A percentile compares a stretch with the other conserved stretches of the same genome.
These are phyloP conservation scores for Candida anutae DNA, from an alignment of 1,139 yeast genomes.

Conservation along the genomic window DNA sequence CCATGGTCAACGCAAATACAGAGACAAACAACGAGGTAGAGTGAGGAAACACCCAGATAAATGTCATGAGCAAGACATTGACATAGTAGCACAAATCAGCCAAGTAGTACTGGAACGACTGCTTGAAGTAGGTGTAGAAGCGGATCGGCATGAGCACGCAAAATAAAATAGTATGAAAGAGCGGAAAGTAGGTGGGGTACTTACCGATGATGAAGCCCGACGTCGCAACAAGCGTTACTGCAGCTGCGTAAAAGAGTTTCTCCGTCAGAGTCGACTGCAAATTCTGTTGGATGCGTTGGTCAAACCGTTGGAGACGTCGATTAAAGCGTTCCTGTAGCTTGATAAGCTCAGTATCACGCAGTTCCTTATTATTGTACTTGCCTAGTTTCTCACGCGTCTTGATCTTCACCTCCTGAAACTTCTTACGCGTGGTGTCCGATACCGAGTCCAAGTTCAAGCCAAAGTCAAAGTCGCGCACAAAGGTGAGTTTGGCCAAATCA, in stretches of 20 bases:
- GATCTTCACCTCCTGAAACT: slow-evolving; percentile 27
- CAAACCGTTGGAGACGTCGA: slow-evolving; percentile 45
- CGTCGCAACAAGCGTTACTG: slow-evolving; percentile 60
- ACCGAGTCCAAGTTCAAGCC: slow-evolving; percentile 34
- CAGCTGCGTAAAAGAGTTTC: slow-evolving; percentile 71
- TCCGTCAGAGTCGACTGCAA: slow-evolving; percentile 60
- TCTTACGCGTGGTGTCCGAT: slow-evolving; percentile 27
- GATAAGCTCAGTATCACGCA: slow-evolving; percentile 16
- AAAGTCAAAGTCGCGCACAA: slow-evolving; percentile 38
- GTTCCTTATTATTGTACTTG: slow-evolving; percentile 11
- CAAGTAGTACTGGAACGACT: slow-evolving; percentile 73
- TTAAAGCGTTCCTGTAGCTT: slow-evolving; percentile 29
- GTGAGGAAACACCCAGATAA: slow-evolving; percentile 75
- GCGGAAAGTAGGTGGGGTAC: slow-evolving; percentile 69
- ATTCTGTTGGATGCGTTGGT: slow-evolving; percentile 43
- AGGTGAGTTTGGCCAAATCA: slow-evolving; percentile 30
- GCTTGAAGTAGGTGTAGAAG: slow-evolving; percentile 72
- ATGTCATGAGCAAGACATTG: slow-evolving; percentile 58
- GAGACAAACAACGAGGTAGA: slow-evolving; percentile 68
- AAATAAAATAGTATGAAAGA: slow-evolving; percentile 61
- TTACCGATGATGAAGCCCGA: slow-evolving; percentile 75
- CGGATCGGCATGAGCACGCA: slow-evolving; percentile 74
- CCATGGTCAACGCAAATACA: slow-evolving; percentile 81
- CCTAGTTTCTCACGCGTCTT: slow-evolving; percentile 28
- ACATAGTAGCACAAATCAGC: slow-evolving; percentile 95